Conservation (phyloP, 768 basidiomycete genomes). For the Hypsizygus marmoreus region DNA sequence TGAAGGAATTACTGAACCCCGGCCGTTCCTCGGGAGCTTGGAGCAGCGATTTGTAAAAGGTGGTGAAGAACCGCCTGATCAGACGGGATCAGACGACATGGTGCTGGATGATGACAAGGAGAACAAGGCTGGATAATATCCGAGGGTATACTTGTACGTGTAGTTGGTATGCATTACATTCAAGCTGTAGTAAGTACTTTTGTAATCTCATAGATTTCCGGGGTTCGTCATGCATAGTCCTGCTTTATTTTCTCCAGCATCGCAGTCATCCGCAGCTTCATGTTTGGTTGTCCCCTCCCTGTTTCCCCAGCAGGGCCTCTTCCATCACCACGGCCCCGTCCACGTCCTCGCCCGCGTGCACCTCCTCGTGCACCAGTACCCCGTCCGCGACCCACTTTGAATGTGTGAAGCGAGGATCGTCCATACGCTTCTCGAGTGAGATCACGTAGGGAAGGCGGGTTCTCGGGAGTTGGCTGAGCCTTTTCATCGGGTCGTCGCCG, state of each 20-base stretch:
- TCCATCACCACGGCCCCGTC: constrained; percentile 21
- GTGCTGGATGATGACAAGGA: constrained; percentile 60
- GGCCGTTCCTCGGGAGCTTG: constrained; percentile 57
- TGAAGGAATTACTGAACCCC: constrained; percentile 25
- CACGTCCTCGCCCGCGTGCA: constrained; percentile 12
- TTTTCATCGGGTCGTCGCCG: constrained; percentile 18
- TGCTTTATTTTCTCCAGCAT: constrained; percentile 86
- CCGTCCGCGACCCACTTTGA: constrained; percentile 47
- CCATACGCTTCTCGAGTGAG: constrained; percentile 67
- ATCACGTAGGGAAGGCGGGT: constrained; percentile 51
- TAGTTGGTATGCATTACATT: constrained; percentile 3
- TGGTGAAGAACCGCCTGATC: constrained; percentile 33
- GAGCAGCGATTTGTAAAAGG: constrained; percentile 66
- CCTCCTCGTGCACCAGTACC: constrained; percentile 30
- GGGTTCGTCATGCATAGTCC: constrained; percentile 39
- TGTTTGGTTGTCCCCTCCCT: constrained; percentile 55
- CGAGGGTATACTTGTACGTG: constrained; percentile 15
- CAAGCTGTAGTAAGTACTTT: constrained; percentile 11
- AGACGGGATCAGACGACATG: constrained; percentile 40
- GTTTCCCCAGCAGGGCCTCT: constrained; percentile 30
- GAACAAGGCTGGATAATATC: constrained; percentile 30
- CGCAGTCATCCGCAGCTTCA: constrained; percentile 86
- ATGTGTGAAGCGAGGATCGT: constrained; percentile 54
- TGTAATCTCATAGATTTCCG: neutral
- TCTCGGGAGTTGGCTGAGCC: constrained; percentile 13